Conservation (phyloP, 2,329 filamentous ascomycete species). For the Myriosclerotinia curreyana region DNA sequence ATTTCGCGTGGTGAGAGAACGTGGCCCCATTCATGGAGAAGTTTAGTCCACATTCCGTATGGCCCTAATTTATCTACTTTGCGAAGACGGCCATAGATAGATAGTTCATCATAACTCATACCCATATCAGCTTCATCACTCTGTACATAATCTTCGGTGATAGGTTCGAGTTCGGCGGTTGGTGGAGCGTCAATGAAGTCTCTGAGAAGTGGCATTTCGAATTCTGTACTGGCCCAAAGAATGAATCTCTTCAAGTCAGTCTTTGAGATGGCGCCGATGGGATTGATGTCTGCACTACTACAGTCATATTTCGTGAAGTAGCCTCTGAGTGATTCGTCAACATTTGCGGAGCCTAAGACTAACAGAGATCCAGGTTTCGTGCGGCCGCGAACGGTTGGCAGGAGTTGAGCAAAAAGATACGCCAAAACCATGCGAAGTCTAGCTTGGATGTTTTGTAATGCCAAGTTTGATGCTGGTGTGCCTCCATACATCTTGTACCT, state of each 20-base stretch:
- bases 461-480: constrained; percentile 47
- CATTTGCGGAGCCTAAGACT: constrained; percentile 66
- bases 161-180: constrained; percentile 63
- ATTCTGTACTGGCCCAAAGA: constrained; percentile 56
- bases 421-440: constrained; percentile 62
- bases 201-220: constrained; percentile 61
- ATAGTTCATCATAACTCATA: constrained; percentile 51
- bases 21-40: constrained; percentile 17
- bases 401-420: constrained; percentile 56
- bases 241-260: constrained; percentile 71
- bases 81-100: constrained; percentile 45
- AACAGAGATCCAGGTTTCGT: constrained; percentile 53
- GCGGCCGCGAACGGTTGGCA: constrained; percentile 59
- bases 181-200: constrained; percentile 63
- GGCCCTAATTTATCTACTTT: constrained; percentile 50
- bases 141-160: constrained; percentile 53
- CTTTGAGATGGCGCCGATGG: constrained; percentile 61
- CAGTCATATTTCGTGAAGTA: constrained; percentile 61
- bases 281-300: constrained; percentile 48
- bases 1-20: constrained; percentile 21
- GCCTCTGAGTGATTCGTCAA: constrained; percentile 53
- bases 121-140: constrained; percentile 48
- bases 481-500: constrained; percentile 60
- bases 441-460: constrained; percentile 64
- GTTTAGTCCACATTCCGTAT: constrained; percentile 22